Conservation (phyloP, 768 basidiomycete genomes). For the Lentinus tigrinus region DNA sequence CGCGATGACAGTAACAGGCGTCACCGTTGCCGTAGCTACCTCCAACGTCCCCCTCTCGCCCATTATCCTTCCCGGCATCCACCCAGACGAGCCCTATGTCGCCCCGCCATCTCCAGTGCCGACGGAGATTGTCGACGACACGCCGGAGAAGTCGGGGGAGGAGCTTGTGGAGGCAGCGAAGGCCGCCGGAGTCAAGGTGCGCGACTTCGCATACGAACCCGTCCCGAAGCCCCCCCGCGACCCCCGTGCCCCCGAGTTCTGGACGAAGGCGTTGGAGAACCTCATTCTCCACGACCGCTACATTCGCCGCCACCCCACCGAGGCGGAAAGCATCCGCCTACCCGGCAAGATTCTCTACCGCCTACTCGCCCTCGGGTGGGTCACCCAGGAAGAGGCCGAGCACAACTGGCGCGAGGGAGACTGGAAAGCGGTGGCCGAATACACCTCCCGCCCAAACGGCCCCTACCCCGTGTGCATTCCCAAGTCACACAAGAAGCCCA, state of each 20-base stretch:
- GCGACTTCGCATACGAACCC: slow-evolving; percentile 30
- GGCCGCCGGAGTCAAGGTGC: slow-evolving; percentile 31
- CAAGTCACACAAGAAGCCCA: slow-evolving; percentile 15
- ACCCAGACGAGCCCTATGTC: neutral
- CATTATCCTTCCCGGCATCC: slow-evolving; percentile 10
- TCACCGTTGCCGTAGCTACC: slow-evolving; percentile 6
- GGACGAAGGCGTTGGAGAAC: slow-evolving; percentile 20
- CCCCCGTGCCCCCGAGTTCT: slow-evolving; percentile 24
- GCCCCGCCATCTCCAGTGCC: slow-evolving; percentile 26
- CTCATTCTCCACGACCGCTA: slow-evolving; percentile 29
- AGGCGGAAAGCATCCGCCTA: slow-evolving; percentile 1
- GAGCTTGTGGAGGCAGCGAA: slow-evolving; percentile 17
- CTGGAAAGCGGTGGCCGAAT: slow-evolving; percentile 18
- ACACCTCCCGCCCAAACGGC: slow-evolving; percentile 21
- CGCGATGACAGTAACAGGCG: neutral
- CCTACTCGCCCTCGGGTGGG: slow-evolving; percentile 28
- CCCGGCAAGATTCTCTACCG: slow-evolving; percentile 24
- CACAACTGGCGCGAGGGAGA: slow-evolving; percentile 22
- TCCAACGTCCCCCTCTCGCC: slow-evolving; percentile 1
- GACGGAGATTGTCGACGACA: slow-evolving; percentile 28
- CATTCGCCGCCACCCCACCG: slow-evolving; percentile 21
- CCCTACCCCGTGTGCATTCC: slow-evolving; percentile 25
- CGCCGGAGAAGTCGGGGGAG: slow-evolving; percentile 4
- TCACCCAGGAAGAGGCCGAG: slow-evolving; percentile 26
- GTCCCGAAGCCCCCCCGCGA: slow-evolving; percentile 4